Percentiles rank a stretch among this genome's conserved stretches.
phyloP scores from a whole-genome alignment of 164 flowering plant genomes.

The Dillenia turbinata region DNA sequence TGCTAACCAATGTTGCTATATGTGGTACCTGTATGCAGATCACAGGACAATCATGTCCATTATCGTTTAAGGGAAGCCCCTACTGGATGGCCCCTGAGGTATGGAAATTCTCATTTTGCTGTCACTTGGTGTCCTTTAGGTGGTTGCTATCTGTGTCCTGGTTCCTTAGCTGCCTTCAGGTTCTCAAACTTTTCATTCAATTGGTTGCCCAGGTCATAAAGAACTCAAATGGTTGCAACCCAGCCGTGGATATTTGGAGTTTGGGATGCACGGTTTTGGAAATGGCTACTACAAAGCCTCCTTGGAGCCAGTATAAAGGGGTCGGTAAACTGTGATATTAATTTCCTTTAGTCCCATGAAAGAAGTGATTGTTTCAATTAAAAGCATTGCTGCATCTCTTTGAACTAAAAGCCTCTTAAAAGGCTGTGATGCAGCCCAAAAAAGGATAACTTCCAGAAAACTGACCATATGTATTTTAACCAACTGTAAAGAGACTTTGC shows the following conservation, averaged over 20 bases:
- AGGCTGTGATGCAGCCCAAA: too few species aligned
- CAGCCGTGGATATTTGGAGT: constrained; percentile 92
- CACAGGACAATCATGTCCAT: constrained; percentile 75
- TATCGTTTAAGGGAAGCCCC: constrained; percentile 85
- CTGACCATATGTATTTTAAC: too few species aligned
- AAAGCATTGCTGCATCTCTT: too few species aligned
- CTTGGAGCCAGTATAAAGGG: constrained; percentile 90
- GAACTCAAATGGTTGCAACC: constrained; percentile 70
- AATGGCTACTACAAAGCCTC: constrained; percentile 93
- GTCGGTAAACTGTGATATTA: constrained; percentile 28
- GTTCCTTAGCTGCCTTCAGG: background rate
- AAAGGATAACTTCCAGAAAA: too few species aligned
- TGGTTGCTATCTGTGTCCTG: background rate
- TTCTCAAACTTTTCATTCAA: constrained; percentile 1
- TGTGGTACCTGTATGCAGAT: constrained; percentile 42
- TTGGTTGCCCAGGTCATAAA: constrained; percentile 53
- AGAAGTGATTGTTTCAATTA: too few species aligned
- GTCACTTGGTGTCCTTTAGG: too few species aligned
- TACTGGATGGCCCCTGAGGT: constrained; percentile 99
- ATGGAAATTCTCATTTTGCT: constrained; percentile 7
- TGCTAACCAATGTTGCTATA: background rate
- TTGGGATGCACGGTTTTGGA: constrained; percentile 93
- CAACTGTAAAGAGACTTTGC: too few species aligned
- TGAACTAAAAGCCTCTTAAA: too few species aligned
- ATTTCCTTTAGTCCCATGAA: too few species aligned